phyloP scores from a whole-genome alignment of 1,139 yeast genomes.

The Sugiyamaella grinbergsii region DNA sequence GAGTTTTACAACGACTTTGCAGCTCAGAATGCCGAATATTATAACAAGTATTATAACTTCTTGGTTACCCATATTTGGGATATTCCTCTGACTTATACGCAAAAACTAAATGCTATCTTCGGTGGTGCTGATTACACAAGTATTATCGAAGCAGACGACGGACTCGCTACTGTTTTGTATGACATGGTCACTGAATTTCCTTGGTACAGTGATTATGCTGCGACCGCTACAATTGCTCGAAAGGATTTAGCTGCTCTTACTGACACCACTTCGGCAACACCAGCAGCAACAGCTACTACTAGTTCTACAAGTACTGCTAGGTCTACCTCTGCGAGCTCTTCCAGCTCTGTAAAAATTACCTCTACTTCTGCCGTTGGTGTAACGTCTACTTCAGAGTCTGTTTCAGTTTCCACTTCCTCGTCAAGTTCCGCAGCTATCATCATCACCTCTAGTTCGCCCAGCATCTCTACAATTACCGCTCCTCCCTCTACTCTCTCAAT shows the following conservation, averaged over 20 bases:
- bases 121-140: conserved; percentile 26
- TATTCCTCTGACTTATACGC: conserved; percentile 23
- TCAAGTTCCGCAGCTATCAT: neutral
- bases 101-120: conserved; percentile 24
- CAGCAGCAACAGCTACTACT: neutral
- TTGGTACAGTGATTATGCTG: conserved; percentile 25
- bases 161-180: conserved; percentile 26
- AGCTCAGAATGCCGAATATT: conserved; percentile 13
- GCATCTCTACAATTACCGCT: neutral
- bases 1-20: conserved; percentile 22
- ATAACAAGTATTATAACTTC: conserved; percentile 22
- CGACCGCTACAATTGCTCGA: conserved; percentile 22
- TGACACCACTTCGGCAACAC: conserved; percentile 8
- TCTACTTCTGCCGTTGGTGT: neutral
- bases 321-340: neutral
- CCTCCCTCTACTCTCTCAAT: conserved; percentile 3
- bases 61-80: conserved; percentile 26
- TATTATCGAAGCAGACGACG: conserved; percentile 21
- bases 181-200: conserved; percentile 27
- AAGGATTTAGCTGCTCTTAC: conserved; percentile 2
- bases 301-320: neutral
- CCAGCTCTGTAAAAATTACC: conserved; percentile 3
- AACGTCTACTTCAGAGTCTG: neutral
- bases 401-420: neutral
- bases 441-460: neutral